A percentile compares a stretch with the other conserved stretches of the same genome.
These are phyloP conservation scores for Citrus mangshanensis DNA, from an alignment of 345 rosid genomes.

Conservation along the genomic window DNA sequence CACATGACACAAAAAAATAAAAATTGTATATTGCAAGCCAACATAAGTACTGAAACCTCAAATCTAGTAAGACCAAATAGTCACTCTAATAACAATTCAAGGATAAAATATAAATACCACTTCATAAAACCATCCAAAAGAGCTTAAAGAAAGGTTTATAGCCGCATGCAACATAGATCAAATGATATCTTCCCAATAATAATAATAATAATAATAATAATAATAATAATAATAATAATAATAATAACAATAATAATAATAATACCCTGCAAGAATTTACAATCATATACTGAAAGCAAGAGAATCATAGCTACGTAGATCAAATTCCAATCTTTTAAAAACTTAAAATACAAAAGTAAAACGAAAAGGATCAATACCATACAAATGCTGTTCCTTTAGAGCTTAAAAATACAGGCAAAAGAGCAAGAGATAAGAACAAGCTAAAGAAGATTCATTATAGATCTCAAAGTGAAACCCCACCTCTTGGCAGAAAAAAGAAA, in stretches of 20 bases:
- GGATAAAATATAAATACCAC: background rate
- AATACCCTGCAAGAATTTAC: background rate
- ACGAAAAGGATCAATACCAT: constrained; percentile 16
- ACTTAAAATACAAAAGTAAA: background rate
- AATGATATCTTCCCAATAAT: background rate
- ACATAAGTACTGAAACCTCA: background rate
- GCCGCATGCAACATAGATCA: constrained; percentile 25
- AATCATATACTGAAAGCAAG: constrained; percentile 1
- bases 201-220: too few relatives aligned
- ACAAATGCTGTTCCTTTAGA: constrained; percentile 5
- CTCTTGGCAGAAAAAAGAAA: constrained; percentile 29
- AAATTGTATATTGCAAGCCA: background rate
- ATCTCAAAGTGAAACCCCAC: constrained; percentile 38
- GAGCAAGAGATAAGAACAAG: constrained; percentile 23
- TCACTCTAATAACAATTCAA: constrained; percentile 1
- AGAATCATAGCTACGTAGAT: constrained; percentile 15
- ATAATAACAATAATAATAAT: background rate
- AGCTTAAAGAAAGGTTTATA: background rate
- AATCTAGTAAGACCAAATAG: background rate
- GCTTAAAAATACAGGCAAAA: constrained; percentile 17
- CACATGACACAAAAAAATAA: background rate
- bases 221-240: background rate
- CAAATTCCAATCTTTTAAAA: constrained; percentile 20
- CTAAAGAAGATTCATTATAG: constrained; percentile 30
- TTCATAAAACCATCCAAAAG: background rate